Evolutionary conservation across 805 yeast species (phyloP), one percentile per base, ranked within the genome.

Genomic region (Lipomyces spencermartinsiae): DNA sequence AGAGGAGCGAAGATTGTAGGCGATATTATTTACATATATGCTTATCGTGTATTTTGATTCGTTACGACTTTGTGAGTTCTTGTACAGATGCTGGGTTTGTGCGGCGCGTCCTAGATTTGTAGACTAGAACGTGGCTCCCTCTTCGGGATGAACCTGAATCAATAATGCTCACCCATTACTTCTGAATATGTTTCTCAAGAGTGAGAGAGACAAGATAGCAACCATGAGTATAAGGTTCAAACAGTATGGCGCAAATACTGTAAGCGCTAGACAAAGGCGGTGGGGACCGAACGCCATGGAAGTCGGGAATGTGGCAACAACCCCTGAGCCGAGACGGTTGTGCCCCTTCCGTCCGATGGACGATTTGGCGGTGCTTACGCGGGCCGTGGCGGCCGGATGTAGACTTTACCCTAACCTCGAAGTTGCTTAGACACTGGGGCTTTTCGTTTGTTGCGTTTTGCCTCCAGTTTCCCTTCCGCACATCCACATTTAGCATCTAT

Each of bases 271-370:
- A 25, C 29, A 25, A 3, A 4, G 22, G 39, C n/a, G 10, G 1
- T 4, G 33, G 33, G 33, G 57, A 46, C 61, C 63, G 69, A 62
- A 62, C 59, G 56, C 65, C 65, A 61, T 61, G 62, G 65, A 62
- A 62, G 59, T 22, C 54, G 34, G 6, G 22, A 0, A 35, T 51
- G 61, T 51, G 5, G 31, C 4, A 25, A 39, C 16, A 37, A 62
- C 58, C 62, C 14, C 7, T 19, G 39, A 58, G 14, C 10, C 37
- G 64, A 49, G 64, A 61, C 59, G 46, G 55, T 34, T 62, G 35
- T 43, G 64, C 33, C 60, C 61, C n/a, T 60, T 16, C 35, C 53
- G 35, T 54, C 19, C 49, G 8, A 22, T 43, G n/a, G 22, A 51
- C 29, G 35, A 57, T 22, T n/a, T 5, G 35, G 14, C 34, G 1